These are phyloP conservation scores for Torulaspora pretoriensis DNA, from an alignment of 1,139 yeast species.

Conservation along the genomic window DNA sequence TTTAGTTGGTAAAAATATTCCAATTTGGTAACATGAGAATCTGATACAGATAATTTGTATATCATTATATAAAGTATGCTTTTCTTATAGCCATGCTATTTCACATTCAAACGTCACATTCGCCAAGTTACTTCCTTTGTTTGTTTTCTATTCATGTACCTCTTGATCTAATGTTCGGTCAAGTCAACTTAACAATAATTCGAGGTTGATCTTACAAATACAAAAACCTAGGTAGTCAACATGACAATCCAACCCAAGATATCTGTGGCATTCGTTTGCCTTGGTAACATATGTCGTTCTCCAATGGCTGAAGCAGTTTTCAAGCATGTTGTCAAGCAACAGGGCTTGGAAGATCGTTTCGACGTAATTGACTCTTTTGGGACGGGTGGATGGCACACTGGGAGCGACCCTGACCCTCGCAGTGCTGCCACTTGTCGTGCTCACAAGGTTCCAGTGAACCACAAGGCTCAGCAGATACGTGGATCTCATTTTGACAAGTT, in stretches of 20 bases:
- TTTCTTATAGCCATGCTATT: neutral
- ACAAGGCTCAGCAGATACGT: conserved; percentile 67
- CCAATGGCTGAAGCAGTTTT: conserved; percentile 98
- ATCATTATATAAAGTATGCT: conserved; percentile 1
- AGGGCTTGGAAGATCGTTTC: conserved; percentile 43
- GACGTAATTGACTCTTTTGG: conserved; percentile 78
- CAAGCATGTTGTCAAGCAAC: conserved; percentile 53
- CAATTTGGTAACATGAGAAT: conserved; percentile 3
- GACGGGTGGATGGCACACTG: conserved; percentile 78
- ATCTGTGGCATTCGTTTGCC: conserved; percentile 82
- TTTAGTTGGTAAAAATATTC: conserved; percentile 37
- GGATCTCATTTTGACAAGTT: conserved; percentile 58
- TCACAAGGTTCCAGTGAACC: conserved; percentile 72
- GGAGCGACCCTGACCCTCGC: conserved; percentile 76
- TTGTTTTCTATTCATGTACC: neutral
- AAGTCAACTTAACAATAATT: conserved; percentile 1
- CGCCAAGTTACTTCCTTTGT: neutral
- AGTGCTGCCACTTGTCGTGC: conserved; percentile 63
- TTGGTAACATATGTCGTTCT: conserved; percentile 93
- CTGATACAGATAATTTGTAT: conserved; percentile 6
- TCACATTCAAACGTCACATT: neutral
- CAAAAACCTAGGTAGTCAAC: neutral
- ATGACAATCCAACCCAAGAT: conserved; percentile 31
- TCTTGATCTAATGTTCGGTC: neutral
- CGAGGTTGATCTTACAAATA: neutral